A percentile compares a stretch with the other conserved stretches of the same genome.
Conservation (phyloP, 371 early-diverging fungal species). For the Syncephalastrum contaminatum region DNA sequence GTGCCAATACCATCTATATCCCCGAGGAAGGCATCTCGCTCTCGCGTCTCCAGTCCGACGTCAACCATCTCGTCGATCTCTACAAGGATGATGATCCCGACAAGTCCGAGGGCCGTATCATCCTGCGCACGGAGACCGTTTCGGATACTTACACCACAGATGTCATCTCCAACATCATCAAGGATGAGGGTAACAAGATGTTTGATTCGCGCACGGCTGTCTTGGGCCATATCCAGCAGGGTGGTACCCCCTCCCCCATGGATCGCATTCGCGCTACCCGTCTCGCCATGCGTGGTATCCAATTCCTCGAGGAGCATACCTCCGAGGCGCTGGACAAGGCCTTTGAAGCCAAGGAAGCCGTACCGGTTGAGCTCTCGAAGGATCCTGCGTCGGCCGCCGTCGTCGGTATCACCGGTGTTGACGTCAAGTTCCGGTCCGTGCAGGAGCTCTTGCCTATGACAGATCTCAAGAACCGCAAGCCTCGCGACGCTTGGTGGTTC, state of each 20-base stretch:
- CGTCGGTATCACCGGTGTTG: constrained; percentile 82
- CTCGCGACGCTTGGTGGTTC: constrained; percentile 81
- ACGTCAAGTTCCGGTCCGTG: constrained; percentile 74
- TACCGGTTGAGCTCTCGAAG: constrained; percentile 65
- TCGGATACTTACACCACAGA: constrained; percentile 89
- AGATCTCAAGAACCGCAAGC: constrained; percentile 77
- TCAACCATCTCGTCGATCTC: constrained; percentile 73
- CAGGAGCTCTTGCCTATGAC: constrained; percentile 65
- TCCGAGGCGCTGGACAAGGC: constrained; percentile 29
- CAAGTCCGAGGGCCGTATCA: constrained; percentile 78
- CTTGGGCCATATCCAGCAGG: constrained; percentile 97
- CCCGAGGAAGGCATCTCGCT: constrained; percentile 93
- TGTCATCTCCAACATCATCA: constrained; percentile 83
- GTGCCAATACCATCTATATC: constrained; percentile 94
- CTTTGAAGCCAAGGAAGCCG: constrained; percentile 19
- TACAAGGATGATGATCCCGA: constrained; percentile 73
- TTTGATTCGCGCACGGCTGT: constrained; percentile 94
- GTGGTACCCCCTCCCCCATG: constrained; percentile 92
- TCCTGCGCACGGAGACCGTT: constrained; percentile 83
- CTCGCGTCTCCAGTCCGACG: constrained; percentile 78
- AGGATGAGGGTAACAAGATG: constrained; percentile 90
- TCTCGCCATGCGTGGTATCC: constrained; percentile 73
- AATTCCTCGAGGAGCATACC: constrained; percentile 55
- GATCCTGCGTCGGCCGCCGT: constrained; percentile 67
- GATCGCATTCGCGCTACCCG: constrained; percentile 94